phyloP scores from a whole-genome alignment of 83 land plant species.

The Diphasiastrum complanatum region DNA sequence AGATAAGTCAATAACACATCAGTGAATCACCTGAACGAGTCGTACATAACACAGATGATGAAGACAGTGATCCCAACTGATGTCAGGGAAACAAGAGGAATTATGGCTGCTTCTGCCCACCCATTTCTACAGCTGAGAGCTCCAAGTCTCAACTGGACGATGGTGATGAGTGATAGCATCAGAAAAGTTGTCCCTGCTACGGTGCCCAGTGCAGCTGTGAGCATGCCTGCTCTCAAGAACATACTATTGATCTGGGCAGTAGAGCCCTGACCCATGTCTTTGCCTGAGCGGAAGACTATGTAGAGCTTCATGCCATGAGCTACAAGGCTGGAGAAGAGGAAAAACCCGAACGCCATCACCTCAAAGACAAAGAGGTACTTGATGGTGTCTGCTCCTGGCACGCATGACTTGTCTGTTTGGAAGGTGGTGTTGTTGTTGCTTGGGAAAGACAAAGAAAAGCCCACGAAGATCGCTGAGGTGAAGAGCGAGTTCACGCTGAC shows the following conservation, averaged over 20 bases:
- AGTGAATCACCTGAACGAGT: too few species aligned
- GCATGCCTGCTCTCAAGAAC: slow-evolving; percentile 29
- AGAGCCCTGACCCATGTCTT: slow-evolving; percentile 12
- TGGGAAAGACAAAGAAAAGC: slow-evolving; percentile 28
- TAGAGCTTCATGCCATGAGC: slow-evolving; percentile 42
- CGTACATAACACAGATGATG: slow-evolving; percentile 26
- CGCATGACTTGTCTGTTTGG: slow-evolving; percentile 2
- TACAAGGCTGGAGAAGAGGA: slow-evolving; percentile 42
- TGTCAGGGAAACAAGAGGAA: slow-evolving; percentile 25
- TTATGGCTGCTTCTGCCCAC: slow-evolving; percentile 17
- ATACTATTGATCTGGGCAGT: slow-evolving; percentile 14
- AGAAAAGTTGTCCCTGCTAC: slow-evolving; percentile 22
- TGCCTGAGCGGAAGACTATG: slow-evolving; percentile 24
- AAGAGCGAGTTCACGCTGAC: slow-evolving; percentile 57
- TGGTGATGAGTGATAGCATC: slow-evolving; percentile 23
- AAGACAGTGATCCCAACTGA: slow-evolving; percentile 20
- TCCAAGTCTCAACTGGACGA: slow-evolving; percentile 30
- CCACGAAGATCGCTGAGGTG: slow-evolving; percentile 55
- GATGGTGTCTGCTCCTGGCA: slow-evolving; percentile 5
- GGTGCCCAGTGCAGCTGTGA: slow-evolving; percentile 26
- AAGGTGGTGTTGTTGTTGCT: slow-evolving; percentile 19
- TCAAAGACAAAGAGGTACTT: slow-evolving; percentile 38
- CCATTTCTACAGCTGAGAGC: slow-evolving; percentile 20
- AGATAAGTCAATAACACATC: too few species aligned
- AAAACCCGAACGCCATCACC: slow-evolving; percentile 37